Evolutionary conservation across 1,284 basidiomycete species (phyloP).

Genomic region (Sporisorium iseilematis-ciliati): DNA sequence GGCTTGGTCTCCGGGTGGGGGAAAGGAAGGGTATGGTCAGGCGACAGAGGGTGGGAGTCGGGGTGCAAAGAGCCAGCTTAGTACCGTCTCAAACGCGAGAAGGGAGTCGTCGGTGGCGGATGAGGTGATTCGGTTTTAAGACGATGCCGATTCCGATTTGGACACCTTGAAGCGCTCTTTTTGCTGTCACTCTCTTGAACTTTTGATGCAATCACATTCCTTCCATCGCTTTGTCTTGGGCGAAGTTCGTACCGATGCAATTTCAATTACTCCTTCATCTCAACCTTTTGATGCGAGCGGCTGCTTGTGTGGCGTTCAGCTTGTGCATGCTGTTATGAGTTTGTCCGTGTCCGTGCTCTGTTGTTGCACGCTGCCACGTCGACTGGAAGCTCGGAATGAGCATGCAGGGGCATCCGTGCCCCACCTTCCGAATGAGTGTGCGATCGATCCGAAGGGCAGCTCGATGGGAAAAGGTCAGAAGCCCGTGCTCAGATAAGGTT

Average conservation of each 20-base stretch:
- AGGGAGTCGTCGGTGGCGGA: slow-evolving; percentile 16
- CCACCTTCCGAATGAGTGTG: slow-evolving; percentile 2
- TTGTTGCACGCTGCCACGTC: neutral
- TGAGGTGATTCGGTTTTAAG: slow-evolving; percentile 34
- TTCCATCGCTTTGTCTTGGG: neutral
- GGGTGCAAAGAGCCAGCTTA: slow-evolving; percentile 5
- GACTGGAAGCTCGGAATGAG: neutral
- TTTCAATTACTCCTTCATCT: neutral
- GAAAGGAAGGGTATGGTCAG: neutral
- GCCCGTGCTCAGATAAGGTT: slow-evolving; percentile 2
- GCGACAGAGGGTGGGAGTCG: neutral
- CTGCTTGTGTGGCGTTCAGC: neutral
- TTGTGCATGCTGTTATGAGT: neutral
- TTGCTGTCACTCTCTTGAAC: no score
- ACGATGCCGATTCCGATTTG: no score
- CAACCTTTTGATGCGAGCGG: no score
- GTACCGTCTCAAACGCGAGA: neutral
- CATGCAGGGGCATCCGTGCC: slow-evolving; percentile 21
- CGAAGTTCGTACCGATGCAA: no score
- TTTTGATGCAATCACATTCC: no score
- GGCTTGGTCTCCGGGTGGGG: slow-evolving; percentile 3
- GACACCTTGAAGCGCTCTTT: no score
- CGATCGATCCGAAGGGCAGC: neutral
- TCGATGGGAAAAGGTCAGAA: neutral
- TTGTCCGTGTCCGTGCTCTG: neutral